Conservation (phyloP, 2,329 filamentous ascomycete genomes). For the Aspergillus unguis region DNA sequence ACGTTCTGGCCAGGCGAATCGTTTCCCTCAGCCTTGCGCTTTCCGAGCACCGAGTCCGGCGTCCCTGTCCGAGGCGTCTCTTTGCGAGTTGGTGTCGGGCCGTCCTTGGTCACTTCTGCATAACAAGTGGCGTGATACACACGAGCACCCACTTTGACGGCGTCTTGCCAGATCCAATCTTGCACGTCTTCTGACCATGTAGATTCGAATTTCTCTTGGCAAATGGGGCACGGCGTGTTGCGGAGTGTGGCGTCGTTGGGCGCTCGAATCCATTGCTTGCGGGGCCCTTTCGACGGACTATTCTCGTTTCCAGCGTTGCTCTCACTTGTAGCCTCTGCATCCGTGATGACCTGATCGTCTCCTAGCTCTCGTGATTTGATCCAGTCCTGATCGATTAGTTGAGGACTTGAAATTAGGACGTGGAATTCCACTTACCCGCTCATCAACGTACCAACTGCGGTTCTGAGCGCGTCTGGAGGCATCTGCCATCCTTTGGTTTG, state of each 20-base stretch:
- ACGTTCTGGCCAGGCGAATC: conserved; percentile 37
- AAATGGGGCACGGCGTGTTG: conserved; percentile 84
- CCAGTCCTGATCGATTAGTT: conserved; percentile 66
- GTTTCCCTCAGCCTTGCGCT: conserved; percentile 65
- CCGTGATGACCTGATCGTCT: conserved; percentile 55
- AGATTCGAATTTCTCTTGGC: conserved; percentile 90
- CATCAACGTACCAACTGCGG: conserved; percentile 91
- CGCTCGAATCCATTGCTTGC: conserved; percentile 72
- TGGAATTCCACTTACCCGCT: conserved; percentile 59
- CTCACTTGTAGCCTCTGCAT: conserved; percentile 40
- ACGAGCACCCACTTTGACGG: conserved; percentile 69
- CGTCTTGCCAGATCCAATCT: conserved; percentile 96
- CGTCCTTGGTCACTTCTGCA: conserved; percentile 71
- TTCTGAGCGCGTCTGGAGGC: conserved; percentile 82
- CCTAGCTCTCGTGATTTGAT: conserved; percentile 77
- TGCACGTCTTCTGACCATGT: conserved; percentile 90
- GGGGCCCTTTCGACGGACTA: conserved; percentile 53
- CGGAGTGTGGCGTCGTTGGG: conserved; percentile 72
- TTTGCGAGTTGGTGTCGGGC: conserved; percentile 36
- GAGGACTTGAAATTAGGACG: background rate
- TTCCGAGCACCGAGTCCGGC: conserved; percentile 66
- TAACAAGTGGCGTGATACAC: conserved; percentile 91
- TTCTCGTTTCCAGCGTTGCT: conserved; percentile 41
- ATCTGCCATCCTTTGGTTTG: conserved; percentile 83
- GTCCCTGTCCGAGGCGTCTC: conserved; percentile 46